Conservation (phyloP, 257 asterid species). For the Rhazya stricta region DNA sequence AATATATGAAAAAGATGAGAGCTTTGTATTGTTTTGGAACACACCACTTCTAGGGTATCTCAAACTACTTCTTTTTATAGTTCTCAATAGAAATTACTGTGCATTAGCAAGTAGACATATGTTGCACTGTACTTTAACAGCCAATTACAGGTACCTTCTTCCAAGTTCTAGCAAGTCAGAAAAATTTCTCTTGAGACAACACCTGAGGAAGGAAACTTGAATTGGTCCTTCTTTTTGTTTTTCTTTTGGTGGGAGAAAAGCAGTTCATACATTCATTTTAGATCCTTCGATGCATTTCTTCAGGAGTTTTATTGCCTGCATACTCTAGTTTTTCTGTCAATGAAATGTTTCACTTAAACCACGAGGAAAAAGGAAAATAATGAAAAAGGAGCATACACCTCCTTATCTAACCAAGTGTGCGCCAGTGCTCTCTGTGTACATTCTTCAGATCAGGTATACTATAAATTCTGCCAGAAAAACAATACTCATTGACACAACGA, state of each 20-base stretch:
- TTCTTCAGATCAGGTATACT: neutral
- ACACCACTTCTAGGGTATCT: no score
- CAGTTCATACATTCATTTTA: neutral
- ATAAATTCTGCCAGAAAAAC: neutral
- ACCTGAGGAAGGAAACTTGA: no score
- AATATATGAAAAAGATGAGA: neutral
- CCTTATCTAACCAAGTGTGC: neutral
- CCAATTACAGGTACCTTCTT: neutral
- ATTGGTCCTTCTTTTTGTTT: no score
- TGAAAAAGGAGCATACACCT: neutral
- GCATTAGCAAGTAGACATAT: no score
- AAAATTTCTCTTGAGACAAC: no score
- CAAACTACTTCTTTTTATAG: no score
- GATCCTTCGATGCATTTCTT: neutral
- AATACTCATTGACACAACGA: neutral
- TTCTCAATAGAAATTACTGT: no score
- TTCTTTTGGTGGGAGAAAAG: no score
- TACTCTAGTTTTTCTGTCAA: neutral
- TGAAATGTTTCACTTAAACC: neutral
- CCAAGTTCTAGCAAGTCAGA: no score
- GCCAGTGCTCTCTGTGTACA: neutral
- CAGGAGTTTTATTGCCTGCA: neutral
- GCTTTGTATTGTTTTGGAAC: no score
- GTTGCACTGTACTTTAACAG: neutral
- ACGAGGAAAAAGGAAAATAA: neutral